These are phyloP conservation scores for Nakaseomyces sp. DNA, from an alignment of 1,139 yeast genomes.

Conservation along the genomic window DNA sequence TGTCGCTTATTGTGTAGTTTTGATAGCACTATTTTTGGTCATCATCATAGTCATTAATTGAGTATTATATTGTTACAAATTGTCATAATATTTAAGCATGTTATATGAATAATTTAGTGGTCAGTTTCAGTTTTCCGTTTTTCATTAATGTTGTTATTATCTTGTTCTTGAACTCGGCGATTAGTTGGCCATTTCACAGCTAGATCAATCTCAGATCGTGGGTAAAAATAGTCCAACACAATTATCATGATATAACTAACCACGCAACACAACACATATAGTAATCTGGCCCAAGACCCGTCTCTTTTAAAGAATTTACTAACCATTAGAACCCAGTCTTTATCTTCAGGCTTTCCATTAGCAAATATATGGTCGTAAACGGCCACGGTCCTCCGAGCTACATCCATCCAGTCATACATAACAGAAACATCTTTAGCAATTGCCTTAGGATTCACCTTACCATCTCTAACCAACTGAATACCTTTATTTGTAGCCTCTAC, in stretches of 20 bases:
- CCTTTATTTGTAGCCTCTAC: conserved; percentile 63
- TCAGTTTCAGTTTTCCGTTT: neutral
- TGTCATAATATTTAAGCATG: too few relatives aligned
- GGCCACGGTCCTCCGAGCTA: conserved; percentile 74
- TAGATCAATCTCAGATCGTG: conserved; percentile 55
- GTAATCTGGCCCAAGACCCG: conserved; percentile 78
- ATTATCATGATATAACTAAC: conserved; percentile 63
- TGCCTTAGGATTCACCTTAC: conserved; percentile 55
- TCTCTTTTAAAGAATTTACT: conserved; percentile 54
- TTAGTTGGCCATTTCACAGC: conserved; percentile 71
- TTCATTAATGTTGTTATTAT: neutral
- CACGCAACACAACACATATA: conserved; percentile 68
- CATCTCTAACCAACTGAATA: conserved; percentile 47
- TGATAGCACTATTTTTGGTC: too few relatives aligned
- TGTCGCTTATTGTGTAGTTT: too few relatives aligned
- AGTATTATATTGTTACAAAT: too few relatives aligned
- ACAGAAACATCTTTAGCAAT: conserved; percentile 71
- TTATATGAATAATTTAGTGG: neutral
- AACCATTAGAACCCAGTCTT: conserved; percentile 45
- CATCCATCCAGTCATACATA: conserved; percentile 91
- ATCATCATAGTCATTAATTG: neutral
- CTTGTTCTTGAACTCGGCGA: neutral
- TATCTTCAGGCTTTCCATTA: conserved; percentile 33
- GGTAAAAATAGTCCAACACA: conserved; percentile 62
- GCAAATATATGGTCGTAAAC: conserved; percentile 53